Base-by-base conservation (phyloP, 225 moss, liverwort and hornwort species). In the Lunularia cruciata region DNA sequence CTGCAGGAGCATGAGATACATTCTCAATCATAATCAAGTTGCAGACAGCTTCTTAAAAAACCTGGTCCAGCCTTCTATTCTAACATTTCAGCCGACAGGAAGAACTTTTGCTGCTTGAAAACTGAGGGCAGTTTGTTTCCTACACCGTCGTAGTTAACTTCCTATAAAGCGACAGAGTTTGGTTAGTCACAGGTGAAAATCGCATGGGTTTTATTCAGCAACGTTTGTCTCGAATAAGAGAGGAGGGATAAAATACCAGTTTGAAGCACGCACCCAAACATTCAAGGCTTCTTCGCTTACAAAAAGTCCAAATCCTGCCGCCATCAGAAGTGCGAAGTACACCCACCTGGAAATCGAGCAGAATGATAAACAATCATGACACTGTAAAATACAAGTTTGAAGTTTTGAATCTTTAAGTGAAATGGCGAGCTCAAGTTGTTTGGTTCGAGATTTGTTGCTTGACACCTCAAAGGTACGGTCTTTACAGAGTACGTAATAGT, bases 251-350 rank as follows among this genome's bases (percentile, higher is more conserved):
- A 70, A 85, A 69, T 90, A 93, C 90, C 90, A 86, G 88, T 80
- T 77, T 38, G 80, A 88, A 88, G 79, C 83, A 95, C 95, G 95
- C 89, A 95, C 96, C 92, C 96, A 98, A 79, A 98, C 86, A 88
- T 89, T 98, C 82, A 98, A 51, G 55, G 96, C 95, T 80, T 98
- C 96, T 77, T 98, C 96, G 60, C 96, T 98, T 73, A 98, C 96
- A 77, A 92, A 90, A 7, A 98, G 71, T 46, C 95, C 95, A 73
- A 86, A 95, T 43, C 95, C 95, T 35, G 92, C 92, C 34, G 90
- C 92, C 92, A 98, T 92, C 62, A 98, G 84, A 64, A 98, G 83
- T 49, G 79, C 23, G 68, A 98, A 98, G 74, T 98, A 98, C 71
- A 91, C 80, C 76, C 89, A 98, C 69, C 96, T 92, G 78, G 54